These are phyloP conservation scores for Gonium pectorale DNA, from an alignment of 139 green algal species.

Conservation along the genomic window DNA sequence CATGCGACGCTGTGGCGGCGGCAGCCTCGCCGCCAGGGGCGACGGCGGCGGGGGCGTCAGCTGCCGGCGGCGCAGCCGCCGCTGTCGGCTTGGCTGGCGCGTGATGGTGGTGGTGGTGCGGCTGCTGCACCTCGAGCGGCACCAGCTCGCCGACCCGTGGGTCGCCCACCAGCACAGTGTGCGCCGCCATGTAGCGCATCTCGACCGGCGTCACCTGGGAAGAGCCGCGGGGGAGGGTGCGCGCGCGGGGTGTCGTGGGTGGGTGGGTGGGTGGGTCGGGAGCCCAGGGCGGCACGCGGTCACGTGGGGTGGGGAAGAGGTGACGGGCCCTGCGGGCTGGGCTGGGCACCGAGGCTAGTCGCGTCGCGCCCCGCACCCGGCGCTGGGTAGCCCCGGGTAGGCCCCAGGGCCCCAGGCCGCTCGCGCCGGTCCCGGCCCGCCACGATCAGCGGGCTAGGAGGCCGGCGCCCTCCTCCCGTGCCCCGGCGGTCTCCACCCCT, in stretches of 20 bases:
- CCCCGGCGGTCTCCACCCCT: too few species aligned
- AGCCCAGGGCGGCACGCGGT: background rate
- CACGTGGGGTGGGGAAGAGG: background rate
- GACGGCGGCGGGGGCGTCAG: background rate
- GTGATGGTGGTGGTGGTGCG: background rate
- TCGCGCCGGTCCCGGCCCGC: too few species aligned
- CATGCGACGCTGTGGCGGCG: background rate
- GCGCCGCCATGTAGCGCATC: slow-evolving; percentile 38
- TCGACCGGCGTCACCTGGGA: slow-evolving; percentile 9
- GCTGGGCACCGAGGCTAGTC: background rate
- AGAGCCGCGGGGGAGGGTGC: background rate
- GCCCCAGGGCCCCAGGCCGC: too few species aligned
- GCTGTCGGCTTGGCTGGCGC: background rate
- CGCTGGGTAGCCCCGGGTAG: too few species aligned
- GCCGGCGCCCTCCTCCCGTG: too few species aligned
- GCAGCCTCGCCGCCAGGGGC: background rate
- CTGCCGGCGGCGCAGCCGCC: background rate
- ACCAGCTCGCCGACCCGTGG: slow-evolving; percentile 14
- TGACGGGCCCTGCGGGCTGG: background rate
- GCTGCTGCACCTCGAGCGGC: background rate
- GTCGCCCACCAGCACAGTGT: slow-evolving; percentile 31
- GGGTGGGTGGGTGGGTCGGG: background rate
- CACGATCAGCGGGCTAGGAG: too few species aligned
- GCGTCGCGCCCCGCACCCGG: too few species aligned
- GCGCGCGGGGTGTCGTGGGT: background rate